A percentile compares a stretch with the other conserved stretches of the same genome.
phyloP scores from a whole-genome alignment of 2,329 filamentous ascomycete species.

The Herpotrichia juniperi region DNA sequence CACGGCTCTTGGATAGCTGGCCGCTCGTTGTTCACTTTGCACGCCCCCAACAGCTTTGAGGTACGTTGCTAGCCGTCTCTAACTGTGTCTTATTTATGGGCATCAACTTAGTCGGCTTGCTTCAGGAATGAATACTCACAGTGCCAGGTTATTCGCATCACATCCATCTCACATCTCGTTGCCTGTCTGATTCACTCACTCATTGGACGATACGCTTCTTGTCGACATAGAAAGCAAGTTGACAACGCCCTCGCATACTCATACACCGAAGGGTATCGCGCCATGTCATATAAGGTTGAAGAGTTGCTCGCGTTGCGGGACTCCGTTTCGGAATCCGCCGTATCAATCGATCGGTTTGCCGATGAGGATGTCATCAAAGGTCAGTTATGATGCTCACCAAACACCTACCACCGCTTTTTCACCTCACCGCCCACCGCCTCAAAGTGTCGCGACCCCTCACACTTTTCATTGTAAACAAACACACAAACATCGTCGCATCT shows the following conservation, averaged over 20 bases:
- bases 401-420: neutral
- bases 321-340: conserved; percentile 49
- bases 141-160: conserved; percentile 44
- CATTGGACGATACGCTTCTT: conserved; percentile 5
- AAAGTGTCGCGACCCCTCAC: too few species aligned
- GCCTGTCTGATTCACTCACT: conserved; percentile 16
- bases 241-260: conserved; percentile 7
- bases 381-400: conserved; percentile 12
- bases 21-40: conserved; percentile 36
- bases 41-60: conserved; percentile 36
- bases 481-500: neutral
- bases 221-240: conserved; percentile 6
- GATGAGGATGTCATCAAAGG: conserved; percentile 51
- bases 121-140: conserved; percentile 8
- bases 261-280: conserved; percentile 12
- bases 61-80: conserved; percentile 24
- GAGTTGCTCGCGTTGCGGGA: conserved; percentile 49
- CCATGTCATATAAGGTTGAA: conserved; percentile 49
- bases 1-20: conserved; percentile 47
- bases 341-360: conserved; percentile 49
- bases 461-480: neutral
- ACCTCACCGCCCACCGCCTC: neutral
- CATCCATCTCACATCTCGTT: conserved; percentile 40
- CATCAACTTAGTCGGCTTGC: neutral
- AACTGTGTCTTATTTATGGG: neutral